A percentile compares a stretch with the other conserved stretches of the same genome.
Evolutionary conservation across 1,284 basidiomycete genomes (phyloP).

Genomic region (Sporisorium graminicola): DNA sequence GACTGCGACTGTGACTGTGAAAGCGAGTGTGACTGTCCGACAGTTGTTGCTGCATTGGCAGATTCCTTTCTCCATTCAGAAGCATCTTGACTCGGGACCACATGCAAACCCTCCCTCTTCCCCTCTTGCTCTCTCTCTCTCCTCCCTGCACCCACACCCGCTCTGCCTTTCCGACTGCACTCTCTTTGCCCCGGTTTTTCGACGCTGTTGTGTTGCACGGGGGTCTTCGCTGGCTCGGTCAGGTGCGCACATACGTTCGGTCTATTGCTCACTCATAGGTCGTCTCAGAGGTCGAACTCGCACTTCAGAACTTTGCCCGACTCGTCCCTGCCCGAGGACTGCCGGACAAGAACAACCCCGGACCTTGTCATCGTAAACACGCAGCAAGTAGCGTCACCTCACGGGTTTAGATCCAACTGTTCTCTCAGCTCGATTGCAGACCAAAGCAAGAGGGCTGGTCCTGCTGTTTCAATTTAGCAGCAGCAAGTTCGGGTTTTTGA

Average conservation of each 20-base stretch:
- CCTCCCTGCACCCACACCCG: neutral
- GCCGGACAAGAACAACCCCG: neutral
- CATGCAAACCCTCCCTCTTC: neutral
- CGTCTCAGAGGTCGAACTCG: neutral
- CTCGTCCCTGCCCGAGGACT: neutral
- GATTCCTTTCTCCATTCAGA: neutral
- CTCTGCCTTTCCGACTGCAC: neutral
- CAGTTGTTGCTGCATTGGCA: neutral
- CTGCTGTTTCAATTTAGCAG: neutral
- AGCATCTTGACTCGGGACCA: slow-evolving; percentile 1
- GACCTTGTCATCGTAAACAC: neutral
- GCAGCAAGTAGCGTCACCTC: no score
- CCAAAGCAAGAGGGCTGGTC: neutral
- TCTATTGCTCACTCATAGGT: slow-evolving; percentile 4
- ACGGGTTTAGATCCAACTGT: no score
- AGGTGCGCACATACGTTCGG: neutral
- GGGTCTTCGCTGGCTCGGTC: neutral
- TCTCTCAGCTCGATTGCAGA: neutral
- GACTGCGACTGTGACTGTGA: neutral
- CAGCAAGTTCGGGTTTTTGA: neutral
- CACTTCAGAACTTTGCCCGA: neutral
- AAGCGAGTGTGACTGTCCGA: neutral
- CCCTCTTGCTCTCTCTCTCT: neutral
- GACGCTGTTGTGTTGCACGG: neutral
- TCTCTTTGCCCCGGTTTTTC: neutral